Conservation (phyloP, 1,284 basidiomycete species). For the Coniophora puteana region DNA sequence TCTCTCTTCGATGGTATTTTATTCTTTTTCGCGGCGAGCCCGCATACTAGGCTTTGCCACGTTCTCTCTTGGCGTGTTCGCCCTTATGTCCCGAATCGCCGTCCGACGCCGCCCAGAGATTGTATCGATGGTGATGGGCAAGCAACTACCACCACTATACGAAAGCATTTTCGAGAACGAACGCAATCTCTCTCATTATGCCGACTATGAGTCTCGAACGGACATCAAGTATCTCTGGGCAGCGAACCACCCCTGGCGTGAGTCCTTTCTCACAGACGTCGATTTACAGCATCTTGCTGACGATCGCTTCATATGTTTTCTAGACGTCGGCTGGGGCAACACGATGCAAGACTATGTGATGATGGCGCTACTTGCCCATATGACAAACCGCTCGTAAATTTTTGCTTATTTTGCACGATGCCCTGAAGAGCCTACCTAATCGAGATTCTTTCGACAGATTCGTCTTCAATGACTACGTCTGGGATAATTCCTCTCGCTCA, state of each 20-base stretch:
- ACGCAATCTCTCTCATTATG: slow-evolving; percentile 17
- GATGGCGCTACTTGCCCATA: slow-evolving; percentile 29
- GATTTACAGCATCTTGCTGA: too few relatives aligned
- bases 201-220: slow-evolving; percentile 16
- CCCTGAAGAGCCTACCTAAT: too few relatives aligned
- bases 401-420: background rate
- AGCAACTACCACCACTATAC: slow-evolving; percentile 24
- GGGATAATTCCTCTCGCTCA: slow-evolving; percentile 27
- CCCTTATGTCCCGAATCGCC: too few relatives aligned
- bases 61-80: too few relatives aligned
- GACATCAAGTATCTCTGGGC: slow-evolving; percentile 25
- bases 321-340: slow-evolving; percentile 38
- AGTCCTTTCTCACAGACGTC: too few relatives aligned
- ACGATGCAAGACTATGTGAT: slow-evolving; percentile 39
- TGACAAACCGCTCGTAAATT: slow-evolving; percentile 30
- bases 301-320: too few relatives aligned
- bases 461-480: slow-evolving; percentile 37
- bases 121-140: too few relatives aligned
- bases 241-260: slow-evolving; percentile 27
- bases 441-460: slow-evolving; percentile 21
- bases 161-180: slow-evolving; percentile 10
- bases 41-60: too few relatives aligned
- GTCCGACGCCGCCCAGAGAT: too few relatives aligned
- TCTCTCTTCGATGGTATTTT: too few relatives aligned
- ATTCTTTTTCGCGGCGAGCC: too few relatives aligned